phyloP scores from a whole-genome alignment of 768 basidiomycete genomes.

The Termitomyces sp. region DNA sequence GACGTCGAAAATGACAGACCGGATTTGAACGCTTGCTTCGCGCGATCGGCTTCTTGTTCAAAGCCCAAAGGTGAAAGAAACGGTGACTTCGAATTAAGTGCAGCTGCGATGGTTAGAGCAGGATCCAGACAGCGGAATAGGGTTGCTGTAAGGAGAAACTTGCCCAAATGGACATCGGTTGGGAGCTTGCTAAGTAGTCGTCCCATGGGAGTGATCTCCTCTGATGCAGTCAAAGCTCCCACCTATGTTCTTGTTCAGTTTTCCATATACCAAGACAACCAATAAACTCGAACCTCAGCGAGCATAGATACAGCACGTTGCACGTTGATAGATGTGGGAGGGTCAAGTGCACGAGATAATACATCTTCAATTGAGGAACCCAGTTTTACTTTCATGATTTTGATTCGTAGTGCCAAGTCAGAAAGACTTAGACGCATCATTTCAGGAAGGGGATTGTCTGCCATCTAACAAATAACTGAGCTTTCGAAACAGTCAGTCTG shows the following conservation, averaged over 20 bases:
- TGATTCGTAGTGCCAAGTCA: conserved; percentile 85
- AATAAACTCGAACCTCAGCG: conserved; percentile 59
- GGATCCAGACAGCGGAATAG: conserved; percentile 90
- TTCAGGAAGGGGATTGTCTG: conserved; percentile 88
- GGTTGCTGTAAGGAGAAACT: conserved; percentile 82
- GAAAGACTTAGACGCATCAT: conserved; percentile 92
- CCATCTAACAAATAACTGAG: conserved; percentile 46
- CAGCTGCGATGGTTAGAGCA: conserved; percentile 93
- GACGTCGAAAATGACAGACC: conserved; percentile 37
- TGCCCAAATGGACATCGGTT: conserved; percentile 93
- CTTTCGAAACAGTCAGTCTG: not conserved
- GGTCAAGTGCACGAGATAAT: conserved; percentile 82
- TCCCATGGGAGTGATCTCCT: conserved; percentile 96
- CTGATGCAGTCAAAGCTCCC: conserved; percentile 73
- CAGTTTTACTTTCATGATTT: conserved; percentile 87
- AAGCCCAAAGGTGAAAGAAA: conserved; percentile 86
- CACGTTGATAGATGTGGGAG: conserved; percentile 80
- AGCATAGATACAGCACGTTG: conserved; percentile 85
- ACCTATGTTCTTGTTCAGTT: conserved; percentile 41
- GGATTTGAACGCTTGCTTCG: conserved; percentile 72
- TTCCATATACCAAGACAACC: not conserved
- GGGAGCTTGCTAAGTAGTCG: conserved; percentile 85
- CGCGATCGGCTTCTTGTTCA: conserved; percentile 81
- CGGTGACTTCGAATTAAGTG: conserved; percentile 88
- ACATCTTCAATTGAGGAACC: conserved; percentile 88